phyloP scores from a whole-genome alignment of 129 eudicot species.

The Artemisia tridentata region DNA sequence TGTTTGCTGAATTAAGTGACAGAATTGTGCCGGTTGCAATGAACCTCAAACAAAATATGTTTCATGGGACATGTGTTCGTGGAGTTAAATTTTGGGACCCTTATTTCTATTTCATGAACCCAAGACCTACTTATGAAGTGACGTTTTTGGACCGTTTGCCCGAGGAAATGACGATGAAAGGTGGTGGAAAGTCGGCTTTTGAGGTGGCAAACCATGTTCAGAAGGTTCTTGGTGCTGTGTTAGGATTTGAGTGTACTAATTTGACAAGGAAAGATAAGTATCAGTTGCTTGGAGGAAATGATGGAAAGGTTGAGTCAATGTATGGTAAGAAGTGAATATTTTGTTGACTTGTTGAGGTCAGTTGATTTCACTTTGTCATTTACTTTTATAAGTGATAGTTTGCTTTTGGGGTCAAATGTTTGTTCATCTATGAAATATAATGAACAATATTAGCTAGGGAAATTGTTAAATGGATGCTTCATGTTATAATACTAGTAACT shows the following conservation, averaged over 20 bases:
- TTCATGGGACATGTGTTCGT: conserved; percentile 71
- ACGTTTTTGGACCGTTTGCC: conserved; percentile 79
- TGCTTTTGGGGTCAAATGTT: too few relatives aligned
- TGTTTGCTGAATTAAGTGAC: conserved; percentile 75
- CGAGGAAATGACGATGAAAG: conserved; percentile 59
- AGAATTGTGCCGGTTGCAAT: conserved; percentile 83
- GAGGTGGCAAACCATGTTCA: conserved; percentile 95
- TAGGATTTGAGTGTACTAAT: conserved; percentile 88
- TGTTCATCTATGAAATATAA: too few relatives aligned
- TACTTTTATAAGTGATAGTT: conserved; percentile 23
- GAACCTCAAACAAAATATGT: conserved; percentile 67
- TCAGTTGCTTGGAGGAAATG: conserved; percentile 87
- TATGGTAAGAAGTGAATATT: conserved; percentile 49
- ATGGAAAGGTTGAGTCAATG: conserved; percentile 95
- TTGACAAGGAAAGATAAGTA: conserved; percentile 95
- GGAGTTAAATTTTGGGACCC: conserved; percentile 92
- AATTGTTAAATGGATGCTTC: too few relatives aligned
- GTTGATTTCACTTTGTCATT: background rate
- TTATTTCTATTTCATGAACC: conserved; percentile 81
- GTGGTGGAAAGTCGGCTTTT: conserved; percentile 63
- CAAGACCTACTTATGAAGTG: conserved; percentile 72
- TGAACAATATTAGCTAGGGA: too few relatives aligned
- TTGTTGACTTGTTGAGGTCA: background rate
- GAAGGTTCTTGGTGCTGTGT: conserved; percentile 50
- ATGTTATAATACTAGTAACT: too few relatives aligned